Percentiles rank a stretch among this genome's conserved stretches.
These are phyloP conservation scores for Ustilago tritici DNA, from an alignment of 1,284 basidiomycete genomes.

Conservation along the genomic window DNA sequence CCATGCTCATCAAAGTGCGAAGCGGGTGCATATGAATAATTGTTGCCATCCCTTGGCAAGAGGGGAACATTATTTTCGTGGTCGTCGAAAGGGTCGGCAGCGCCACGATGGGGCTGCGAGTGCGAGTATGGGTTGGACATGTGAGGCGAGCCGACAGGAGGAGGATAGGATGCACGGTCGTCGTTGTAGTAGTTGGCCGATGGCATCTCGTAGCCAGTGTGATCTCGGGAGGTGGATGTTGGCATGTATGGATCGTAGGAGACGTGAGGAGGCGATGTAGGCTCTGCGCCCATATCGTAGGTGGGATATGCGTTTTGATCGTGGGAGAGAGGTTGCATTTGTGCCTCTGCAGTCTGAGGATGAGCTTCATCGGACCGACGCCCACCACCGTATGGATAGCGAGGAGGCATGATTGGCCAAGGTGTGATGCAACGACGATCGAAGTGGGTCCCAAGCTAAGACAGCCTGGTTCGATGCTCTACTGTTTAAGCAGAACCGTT, in stretches of 20 bases:
- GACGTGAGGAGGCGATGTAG: slow-evolving; percentile 36
- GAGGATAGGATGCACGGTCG: slow-evolving; percentile 21
- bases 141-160: slow-evolving; percentile 23
- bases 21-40: slow-evolving; percentile 61
- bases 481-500: background rate
- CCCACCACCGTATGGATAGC: slow-evolving; percentile 37
- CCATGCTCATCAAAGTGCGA: slow-evolving; percentile 59
- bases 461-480: background rate
- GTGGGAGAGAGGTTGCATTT: slow-evolving; percentile 20
- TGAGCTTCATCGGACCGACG: slow-evolving; percentile 25
- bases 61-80: slow-evolving; percentile 53
- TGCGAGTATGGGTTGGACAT: slow-evolving; percentile 43
- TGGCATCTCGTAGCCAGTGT: slow-evolving; percentile 40
- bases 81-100: slow-evolving; percentile 38
- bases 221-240: slow-evolving; percentile 37
- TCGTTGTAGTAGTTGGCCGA: slow-evolving; percentile 44
- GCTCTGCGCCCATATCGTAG: slow-evolving; percentile 49
- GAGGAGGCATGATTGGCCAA: slow-evolving; percentile 32
- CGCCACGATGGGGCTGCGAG: slow-evolving; percentile 27
- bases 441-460: slow-evolving; percentile 17
- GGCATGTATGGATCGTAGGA: slow-evolving; percentile 45
- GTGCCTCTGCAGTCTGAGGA: slow-evolving; percentile 29
- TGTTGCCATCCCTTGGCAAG: slow-evolving; percentile 46
- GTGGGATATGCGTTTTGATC: slow-evolving; percentile 47
- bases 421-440: slow-evolving; percentile 12